These are phyloP conservation scores for Citrullus mucosospermus DNA, from an alignment of 306 rosid species.

Conservation along the genomic window DNA sequence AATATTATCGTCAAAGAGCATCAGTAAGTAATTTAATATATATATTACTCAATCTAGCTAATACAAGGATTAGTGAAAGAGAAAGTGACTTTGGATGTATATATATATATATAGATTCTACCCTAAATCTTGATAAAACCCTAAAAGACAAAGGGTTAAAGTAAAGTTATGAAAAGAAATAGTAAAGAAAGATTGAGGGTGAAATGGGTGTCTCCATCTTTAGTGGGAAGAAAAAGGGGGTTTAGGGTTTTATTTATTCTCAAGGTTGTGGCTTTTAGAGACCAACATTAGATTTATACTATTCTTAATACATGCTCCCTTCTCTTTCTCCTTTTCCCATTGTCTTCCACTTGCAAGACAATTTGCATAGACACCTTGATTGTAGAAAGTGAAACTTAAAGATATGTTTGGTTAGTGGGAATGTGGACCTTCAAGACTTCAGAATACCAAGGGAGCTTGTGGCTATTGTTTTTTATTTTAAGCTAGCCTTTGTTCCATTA, in stretches of 20 bases:
- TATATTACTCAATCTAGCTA: no score
- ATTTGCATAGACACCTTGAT: not conserved
- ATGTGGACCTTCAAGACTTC: not conserved
- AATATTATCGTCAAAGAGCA: no score
- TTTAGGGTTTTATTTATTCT: slow-evolving; percentile 2
- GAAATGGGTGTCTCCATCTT: not conserved
- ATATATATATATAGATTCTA: not conserved
- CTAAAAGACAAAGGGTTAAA: not conserved
- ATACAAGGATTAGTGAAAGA: no score
- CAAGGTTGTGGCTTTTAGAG: not conserved
- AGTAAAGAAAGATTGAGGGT: not conserved
- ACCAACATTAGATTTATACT: not conserved
- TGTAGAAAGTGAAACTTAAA: not conserved
- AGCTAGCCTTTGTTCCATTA: not conserved
- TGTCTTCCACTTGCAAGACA: slow-evolving; percentile 6
- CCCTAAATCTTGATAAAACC: not conserved
- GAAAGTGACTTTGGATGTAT: no score
- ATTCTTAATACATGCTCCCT: not conserved
- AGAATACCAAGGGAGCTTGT: not conserved
- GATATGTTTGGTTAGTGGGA: not conserved
- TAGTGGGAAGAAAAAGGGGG: not conserved
- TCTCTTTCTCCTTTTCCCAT: not conserved
- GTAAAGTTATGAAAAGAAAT: not conserved
- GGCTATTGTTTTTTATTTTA: not conserved
- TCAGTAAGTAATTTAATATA: no score